Evolutionary conservation across 2,329 filamentous ascomycete genomes (phyloP).

Genomic region (Aspergillus bombycis): DNA sequence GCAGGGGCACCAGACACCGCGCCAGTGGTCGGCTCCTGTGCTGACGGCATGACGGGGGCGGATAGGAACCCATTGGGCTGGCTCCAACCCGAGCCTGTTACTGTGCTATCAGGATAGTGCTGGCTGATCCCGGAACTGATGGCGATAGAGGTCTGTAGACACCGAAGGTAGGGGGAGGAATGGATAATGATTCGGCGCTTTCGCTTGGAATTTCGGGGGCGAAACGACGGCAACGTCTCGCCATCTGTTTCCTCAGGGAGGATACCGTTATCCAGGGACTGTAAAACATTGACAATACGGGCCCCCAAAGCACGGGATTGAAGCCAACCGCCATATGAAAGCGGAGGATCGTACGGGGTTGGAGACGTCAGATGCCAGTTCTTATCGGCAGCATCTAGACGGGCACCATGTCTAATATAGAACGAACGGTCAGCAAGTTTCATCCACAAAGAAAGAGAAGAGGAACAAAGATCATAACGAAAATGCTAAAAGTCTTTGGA

Average conservation of each 20-base stretch:
- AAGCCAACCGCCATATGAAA: slow-evolving; percentile 92
- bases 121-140: slow-evolving; percentile 80
- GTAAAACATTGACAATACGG: slow-evolving; percentile 75
- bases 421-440: slow-evolving; percentile 40
- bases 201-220: slow-evolving; percentile 40
- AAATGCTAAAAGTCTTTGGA: background rate
- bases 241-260: slow-evolving; percentile 15
- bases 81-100: background rate
- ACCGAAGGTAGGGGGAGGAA: slow-evolving; percentile 90
- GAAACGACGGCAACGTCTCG: slow-evolving; percentile 8
- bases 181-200: slow-evolving; percentile 83
- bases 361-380: slow-evolving; percentile 93
- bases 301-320: slow-evolving; percentile 81
- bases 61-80: slow-evolving; percentile 6
- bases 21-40: slow-evolving; percentile 9
- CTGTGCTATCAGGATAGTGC: slow-evolving; percentile 26
- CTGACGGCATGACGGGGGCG: background rate
- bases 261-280: slow-evolving; percentile 46
- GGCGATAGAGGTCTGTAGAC: slow-evolving; percentile 86
- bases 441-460: background rate
- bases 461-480: background rate
- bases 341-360: slow-evolving; percentile 90
- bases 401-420: slow-evolving; percentile 76
- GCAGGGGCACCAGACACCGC: background rate
- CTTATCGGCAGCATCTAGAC: slow-evolving; percentile 91